These are phyloP conservation scores for Populus hybrid DNA, from an alignment of 441 rosid genomes.

Conservation along the genomic window DNA sequence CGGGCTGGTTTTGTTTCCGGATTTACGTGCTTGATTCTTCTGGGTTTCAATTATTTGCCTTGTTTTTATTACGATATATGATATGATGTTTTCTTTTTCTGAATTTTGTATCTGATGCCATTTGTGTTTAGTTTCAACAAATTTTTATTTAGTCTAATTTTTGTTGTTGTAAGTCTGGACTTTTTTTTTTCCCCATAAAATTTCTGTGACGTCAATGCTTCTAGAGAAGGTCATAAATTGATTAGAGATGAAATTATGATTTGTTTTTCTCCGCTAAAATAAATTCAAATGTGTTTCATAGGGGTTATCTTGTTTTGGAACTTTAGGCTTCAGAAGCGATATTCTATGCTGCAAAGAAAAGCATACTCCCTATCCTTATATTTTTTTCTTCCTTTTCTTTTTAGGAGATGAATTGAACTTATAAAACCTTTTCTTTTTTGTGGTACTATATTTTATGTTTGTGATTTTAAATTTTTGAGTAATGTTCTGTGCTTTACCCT, in stretches of 20 bases:
- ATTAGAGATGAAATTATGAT: not conserved
- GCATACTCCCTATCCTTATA: too few species aligned
- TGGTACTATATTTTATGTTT: not conserved
- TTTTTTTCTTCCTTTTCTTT: too few species aligned
- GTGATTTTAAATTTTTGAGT: constrained; percentile 7
- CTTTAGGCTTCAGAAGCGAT: not conserved
- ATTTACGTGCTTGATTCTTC: not conserved
- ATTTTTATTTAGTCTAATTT: not conserved
- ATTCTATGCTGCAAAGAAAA: not conserved
- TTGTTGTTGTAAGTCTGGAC: not conserved
- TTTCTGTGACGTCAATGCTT: not conserved
- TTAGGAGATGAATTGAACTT: not conserved
- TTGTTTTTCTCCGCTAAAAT: not conserved
- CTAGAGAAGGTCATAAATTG: not conserved
- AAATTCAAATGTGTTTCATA: not conserved
- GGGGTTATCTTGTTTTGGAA: not conserved
- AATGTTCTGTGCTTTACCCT: not conserved
- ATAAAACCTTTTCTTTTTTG: too few species aligned
- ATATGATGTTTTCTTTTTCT: not conserved
- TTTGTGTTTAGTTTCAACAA: not conserved
- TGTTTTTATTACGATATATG: not conserved
- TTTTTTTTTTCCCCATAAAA: not conserved
- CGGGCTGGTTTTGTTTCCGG: constrained; percentile 12
- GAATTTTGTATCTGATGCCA: not conserved
- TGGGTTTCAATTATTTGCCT: not conserved